These are phyloP conservation scores for Amyloporia xantha DNA, from an alignment of 768 basidiomycete genomes.

Conservation along the genomic window DNA sequence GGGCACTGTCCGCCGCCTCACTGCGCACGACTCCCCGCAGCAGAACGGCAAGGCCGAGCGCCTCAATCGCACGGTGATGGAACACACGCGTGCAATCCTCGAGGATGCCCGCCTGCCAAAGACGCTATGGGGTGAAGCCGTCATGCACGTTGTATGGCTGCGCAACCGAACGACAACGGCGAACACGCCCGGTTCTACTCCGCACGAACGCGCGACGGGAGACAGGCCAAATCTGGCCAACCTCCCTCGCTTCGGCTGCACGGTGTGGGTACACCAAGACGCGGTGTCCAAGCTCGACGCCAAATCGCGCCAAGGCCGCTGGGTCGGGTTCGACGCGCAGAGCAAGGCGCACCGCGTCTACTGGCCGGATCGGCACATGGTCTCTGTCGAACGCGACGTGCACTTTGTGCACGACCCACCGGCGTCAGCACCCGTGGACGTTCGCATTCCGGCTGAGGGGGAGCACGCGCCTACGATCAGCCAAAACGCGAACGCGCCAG, in stretches of 20 bases:
- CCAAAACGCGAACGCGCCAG: neutral
- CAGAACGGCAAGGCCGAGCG: slow-evolving; percentile 40
- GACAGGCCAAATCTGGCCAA: slow-evolving; percentile 4
- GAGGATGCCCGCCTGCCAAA: neutral
- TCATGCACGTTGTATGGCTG: slow-evolving; percentile 5
- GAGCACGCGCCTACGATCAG: neutral
- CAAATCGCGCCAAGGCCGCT: neutral
- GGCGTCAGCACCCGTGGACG: neutral
- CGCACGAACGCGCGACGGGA: slow-evolving; percentile 1
- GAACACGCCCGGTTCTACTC: slow-evolving; percentile 3
- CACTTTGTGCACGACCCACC: slow-evolving; percentile 1
- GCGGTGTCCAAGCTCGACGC: slow-evolving; percentile 3
- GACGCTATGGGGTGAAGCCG: slow-evolving; percentile 5
- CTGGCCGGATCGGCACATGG: slow-evolving; percentile 4
- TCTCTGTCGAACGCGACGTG: slow-evolving; percentile 6
- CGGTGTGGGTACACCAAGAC: slow-evolving; percentile 3
- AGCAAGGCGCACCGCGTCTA: slow-evolving; percentile 11
- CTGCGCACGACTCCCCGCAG: slow-evolving; percentile 33
- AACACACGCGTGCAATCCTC: neutral
- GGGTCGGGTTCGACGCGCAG: slow-evolving; percentile 23
- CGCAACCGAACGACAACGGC: slow-evolving; percentile 2
- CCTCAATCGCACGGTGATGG: slow-evolving; percentile 27
- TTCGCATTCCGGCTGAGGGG: neutral
- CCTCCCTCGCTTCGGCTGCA: slow-evolving; percentile 1
- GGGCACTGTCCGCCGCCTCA: slow-evolving; percentile 33